Evolutionary conservation across 2,329 filamentous ascomycete genomes (phyloP).

Genomic region (Thermothelomyces thermophilus): DNA sequence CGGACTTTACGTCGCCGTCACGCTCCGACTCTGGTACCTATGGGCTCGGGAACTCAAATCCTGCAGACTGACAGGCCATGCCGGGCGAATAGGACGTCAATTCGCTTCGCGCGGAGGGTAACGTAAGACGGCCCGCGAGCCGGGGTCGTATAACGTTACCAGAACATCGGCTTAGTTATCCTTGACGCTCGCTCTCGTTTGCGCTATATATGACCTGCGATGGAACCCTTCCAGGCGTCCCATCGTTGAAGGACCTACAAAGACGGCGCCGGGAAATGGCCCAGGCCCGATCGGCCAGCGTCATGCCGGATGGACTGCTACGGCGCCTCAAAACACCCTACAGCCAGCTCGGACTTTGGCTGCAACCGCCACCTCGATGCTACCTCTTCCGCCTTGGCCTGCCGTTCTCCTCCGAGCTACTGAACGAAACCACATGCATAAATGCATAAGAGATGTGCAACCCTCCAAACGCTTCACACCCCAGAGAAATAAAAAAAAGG

Average conservation of each 20-base stretch:
- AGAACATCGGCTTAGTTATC: too few species aligned
- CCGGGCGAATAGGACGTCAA: neutral
- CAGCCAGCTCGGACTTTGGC: conserved; percentile 1
- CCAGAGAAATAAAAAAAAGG: neutral
- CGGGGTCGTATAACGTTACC: too few species aligned
- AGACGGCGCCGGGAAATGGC: neutral
- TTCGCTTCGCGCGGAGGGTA: neutral
- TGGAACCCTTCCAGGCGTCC: neutral
- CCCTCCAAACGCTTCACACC: too few species aligned
- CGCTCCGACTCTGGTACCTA: neutral
- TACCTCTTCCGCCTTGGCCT: too few species aligned
- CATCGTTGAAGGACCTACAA: neutral
- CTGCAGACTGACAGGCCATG: neutral
- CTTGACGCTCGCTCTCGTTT: too few species aligned
- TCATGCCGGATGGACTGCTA: conserved; percentile 1
- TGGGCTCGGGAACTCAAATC: neutral
- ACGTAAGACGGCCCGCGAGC: too few species aligned
- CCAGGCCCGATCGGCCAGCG: neutral
- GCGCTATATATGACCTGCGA: neutral
- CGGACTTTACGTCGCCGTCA: neutral
- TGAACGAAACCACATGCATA: too few species aligned
- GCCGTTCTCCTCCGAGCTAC: too few species aligned
- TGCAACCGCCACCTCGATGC: neutral
- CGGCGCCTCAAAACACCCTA: neutral
- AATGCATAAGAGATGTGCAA: too few species aligned